phyloP scores from a whole-genome alignment of 176 grass and related monocot genomes.

The Cocos nucifera region DNA sequence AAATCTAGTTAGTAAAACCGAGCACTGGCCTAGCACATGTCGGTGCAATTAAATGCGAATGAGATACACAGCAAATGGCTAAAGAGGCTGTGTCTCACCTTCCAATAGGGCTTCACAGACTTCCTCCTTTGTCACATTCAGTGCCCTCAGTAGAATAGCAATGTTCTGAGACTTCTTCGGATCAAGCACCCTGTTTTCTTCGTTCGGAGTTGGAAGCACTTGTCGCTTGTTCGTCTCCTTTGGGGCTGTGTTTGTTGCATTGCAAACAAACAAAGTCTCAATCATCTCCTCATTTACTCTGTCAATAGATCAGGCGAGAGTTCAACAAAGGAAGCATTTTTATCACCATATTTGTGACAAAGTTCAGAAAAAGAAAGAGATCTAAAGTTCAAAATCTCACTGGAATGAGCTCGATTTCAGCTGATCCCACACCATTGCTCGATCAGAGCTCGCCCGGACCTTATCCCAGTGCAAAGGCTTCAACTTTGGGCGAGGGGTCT shows the following conservation, averaged over 20 bases:
- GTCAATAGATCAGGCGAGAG: not conserved
- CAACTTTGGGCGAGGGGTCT: constrained; percentile 29
- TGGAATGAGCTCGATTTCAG: constrained; percentile 67
- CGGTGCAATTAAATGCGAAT: too few relatives aligned
- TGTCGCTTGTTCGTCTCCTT: not conserved
- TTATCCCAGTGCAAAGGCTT: constrained; percentile 83
- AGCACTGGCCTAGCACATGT: too few relatives aligned
- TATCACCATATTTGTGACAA: too few relatives aligned
- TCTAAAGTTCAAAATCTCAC: constrained; percentile 22
- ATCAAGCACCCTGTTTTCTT: constrained; percentile 57
- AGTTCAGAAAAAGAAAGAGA: too few relatives aligned
- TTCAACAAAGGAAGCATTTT: too few relatives aligned
- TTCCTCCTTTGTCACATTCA: constrained; percentile 55
- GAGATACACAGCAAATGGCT: too few relatives aligned
- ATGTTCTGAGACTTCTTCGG: constrained; percentile 64
- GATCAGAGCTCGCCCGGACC: constrained; percentile 52
- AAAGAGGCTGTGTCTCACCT: constrained; percentile 23
- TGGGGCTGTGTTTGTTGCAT: constrained; percentile 18
- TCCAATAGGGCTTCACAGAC: constrained; percentile 64
- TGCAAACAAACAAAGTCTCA: constrained; percentile 61
- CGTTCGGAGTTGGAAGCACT: constrained; percentile 2
- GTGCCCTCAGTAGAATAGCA: constrained; percentile 59
- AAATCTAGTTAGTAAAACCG: too few relatives aligned
- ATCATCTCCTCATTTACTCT: constrained; percentile 79
- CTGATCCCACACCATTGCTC: constrained; percentile 73